A percentile compares a stretch with the other conserved stretches of the same genome.
Conservation (phyloP, 225 moss, liverwort and hornwort genomes). For the Anthoceros angustus region DNA sequence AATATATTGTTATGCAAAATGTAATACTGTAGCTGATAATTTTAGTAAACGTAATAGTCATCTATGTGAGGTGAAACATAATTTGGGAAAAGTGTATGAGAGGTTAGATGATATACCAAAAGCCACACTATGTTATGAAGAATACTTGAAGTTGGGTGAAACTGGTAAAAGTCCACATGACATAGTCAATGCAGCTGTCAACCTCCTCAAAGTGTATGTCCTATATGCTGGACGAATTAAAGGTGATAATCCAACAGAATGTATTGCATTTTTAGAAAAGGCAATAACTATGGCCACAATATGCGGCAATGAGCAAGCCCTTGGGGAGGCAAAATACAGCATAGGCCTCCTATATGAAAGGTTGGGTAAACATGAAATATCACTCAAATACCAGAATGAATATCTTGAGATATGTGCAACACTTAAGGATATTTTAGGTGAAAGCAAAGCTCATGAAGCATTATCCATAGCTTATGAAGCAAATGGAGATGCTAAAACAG, state of each 20-base stretch:
- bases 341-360: background rate
- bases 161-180: background rate
- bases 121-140: background rate
- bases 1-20: background rate
- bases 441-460: constrained; percentile 3
- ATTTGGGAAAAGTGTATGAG: constrained; percentile 3
- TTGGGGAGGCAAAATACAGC: background rate
- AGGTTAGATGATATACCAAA: background rate
- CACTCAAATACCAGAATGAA: background rate
- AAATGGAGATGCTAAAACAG: background rate
- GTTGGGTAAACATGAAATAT: background rate
- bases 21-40: background rate
- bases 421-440: background rate
- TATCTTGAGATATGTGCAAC: background rate
- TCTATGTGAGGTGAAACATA: background rate
- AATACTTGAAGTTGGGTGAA: background rate
- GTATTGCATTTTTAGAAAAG: background rate
- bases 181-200: background rate
- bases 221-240: background rate
- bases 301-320: background rate
- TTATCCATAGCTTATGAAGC: background rate
- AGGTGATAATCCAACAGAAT: background rate
- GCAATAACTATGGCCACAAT: background rate
- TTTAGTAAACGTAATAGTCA: background rate
- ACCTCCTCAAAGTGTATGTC: background rate